phyloP scores from a whole-genome alignment of 2,329 filamentous ascomycete species.

The Microdochium bolleyi region DNA sequence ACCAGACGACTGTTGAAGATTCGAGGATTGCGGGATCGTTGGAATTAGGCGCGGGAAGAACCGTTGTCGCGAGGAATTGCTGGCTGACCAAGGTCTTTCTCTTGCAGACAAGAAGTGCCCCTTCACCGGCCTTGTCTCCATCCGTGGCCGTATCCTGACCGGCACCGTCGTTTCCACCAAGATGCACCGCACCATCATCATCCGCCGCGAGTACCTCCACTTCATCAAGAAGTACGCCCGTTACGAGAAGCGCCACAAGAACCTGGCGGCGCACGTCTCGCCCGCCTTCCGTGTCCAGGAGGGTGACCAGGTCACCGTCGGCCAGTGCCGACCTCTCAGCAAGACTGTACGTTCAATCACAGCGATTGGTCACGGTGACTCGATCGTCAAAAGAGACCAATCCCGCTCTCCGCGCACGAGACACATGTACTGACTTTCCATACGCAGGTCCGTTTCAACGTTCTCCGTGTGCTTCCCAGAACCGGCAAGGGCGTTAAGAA shows the following conservation, averaged over 20 bases:
- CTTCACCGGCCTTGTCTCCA: constrained; percentile 97
- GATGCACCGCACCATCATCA: constrained; percentile 99
- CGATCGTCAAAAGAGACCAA: background rate
- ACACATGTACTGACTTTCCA: background rate
- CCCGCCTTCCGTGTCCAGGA: constrained; percentile 99
- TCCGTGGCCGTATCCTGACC: constrained; percentile 99
- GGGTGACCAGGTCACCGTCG: constrained; percentile 98
- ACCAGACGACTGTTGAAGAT: background rate
- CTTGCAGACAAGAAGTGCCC: constrained; percentile 98
- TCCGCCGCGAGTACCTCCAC: constrained; percentile 99
- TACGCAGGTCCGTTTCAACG: constrained; percentile 91
- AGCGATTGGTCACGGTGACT: background rate
- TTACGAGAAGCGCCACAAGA: constrained; percentile 99
- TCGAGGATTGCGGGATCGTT: background rate
- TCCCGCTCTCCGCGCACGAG: background rate
- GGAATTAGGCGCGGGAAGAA: background rate
- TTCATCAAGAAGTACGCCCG: constrained; percentile 99
- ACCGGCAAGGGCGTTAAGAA: constrained; percentile 96
- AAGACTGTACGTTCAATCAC: constrained; percentile 79
- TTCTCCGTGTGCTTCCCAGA: constrained; percentile 95
- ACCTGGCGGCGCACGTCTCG: constrained; percentile 97
- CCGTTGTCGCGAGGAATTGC: background rate
- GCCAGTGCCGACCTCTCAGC: constrained; percentile 97
- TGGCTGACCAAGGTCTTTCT: background rate
- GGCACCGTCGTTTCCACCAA: constrained; percentile 99